A percentile compares a stretch with the other conserved stretches of the same genome.
Evolutionary conservation across 1,284 basidiomycete genomes (phyloP).

Genomic region (Ceratobasidium papillatum): DNA sequence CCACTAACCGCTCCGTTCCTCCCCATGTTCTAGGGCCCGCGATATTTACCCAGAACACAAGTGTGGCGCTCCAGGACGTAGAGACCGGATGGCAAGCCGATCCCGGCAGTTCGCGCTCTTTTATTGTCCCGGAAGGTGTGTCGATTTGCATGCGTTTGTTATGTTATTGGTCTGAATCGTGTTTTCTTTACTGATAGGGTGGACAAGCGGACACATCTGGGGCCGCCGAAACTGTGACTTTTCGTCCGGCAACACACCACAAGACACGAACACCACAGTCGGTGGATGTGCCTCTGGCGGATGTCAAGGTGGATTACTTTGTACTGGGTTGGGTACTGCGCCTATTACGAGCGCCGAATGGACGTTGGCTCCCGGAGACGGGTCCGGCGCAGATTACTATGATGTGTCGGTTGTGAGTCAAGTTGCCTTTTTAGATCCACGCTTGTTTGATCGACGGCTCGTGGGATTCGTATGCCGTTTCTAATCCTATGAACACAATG

Average conservation of each 20-base stretch:
- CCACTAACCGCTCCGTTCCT: neutral
- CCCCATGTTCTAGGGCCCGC: constrained; percentile 12
- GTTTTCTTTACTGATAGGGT: neutral
- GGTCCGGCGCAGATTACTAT: constrained; percentile 27
- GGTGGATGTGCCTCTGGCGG: constrained; percentile 28
- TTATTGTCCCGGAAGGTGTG: constrained; percentile 21
- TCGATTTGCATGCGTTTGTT: neutral
- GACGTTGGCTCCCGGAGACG: constrained; percentile 34
- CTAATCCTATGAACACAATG: neutral
- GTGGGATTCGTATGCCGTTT: neutral
- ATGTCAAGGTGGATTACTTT: constrained; percentile 19
- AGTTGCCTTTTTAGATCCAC: neutral
- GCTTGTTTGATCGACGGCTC: neutral
- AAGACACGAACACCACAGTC: constrained; percentile 11
- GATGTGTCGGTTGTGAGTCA: constrained; percentile 30
- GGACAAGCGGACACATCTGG: constrained; percentile 16
- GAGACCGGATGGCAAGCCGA: constrained; percentile 27
- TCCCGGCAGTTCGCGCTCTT: constrained; percentile 22
- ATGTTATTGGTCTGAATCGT: neutral
- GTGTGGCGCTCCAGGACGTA: neutral
- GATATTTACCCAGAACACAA: constrained; percentile 24
- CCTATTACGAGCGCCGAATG: constrained; percentile 28
- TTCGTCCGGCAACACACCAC: constrained; percentile 11
- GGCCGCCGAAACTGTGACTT: constrained; percentile 27
- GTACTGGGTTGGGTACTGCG: constrained; percentile 8